phyloP scores from a whole-genome alignment of 2,329 filamentous ascomycete genomes.

The Botrytis paeoniae region DNA sequence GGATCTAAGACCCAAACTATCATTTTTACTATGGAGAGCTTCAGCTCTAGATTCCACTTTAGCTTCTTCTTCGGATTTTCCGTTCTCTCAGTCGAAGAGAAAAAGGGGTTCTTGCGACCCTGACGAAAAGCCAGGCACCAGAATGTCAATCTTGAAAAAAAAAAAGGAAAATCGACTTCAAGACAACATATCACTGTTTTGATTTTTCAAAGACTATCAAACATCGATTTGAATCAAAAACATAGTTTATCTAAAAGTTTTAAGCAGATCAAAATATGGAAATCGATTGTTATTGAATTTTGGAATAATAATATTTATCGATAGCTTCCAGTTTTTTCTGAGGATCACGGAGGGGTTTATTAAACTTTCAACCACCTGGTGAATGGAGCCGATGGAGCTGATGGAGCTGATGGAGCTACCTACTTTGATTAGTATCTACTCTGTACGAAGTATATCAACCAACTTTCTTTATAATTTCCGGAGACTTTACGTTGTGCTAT shows the following conservation, averaged over 20 bases:
- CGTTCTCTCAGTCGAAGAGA: neutral
- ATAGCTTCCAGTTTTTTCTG: neutral
- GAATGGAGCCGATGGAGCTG: neutral
- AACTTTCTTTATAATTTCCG: neutral
- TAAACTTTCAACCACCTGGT: neutral
- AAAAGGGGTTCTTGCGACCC: slow-evolving; percentile 8
- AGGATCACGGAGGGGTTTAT: neutral
- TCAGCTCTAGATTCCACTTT: neutral
- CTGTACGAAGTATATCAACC: slow-evolving; percentile 8
- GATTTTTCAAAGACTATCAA: neutral
- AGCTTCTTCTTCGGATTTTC: neutral
- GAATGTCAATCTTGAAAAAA: neutral
- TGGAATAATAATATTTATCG: neutral
- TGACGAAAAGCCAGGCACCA: neutral
- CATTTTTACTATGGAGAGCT: slow-evolving; percentile 14
- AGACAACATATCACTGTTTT: neutral
- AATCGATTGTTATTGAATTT: neutral
- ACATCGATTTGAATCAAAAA: neutral
- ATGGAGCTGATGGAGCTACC: neutral
- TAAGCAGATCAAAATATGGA: neutral
- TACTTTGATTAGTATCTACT: neutral
- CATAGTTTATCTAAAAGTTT: neutral
- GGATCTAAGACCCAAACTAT: slow-evolving; percentile 7
- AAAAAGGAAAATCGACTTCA: neutral
- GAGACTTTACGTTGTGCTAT: neutral